Percentiles rank a stretch among this genome's conserved stretches.
These are phyloP conservation scores for Mortierella antarctica DNA, from an alignment of 192 early-diverging fungal genomes.

Conservation along the genomic window DNA sequence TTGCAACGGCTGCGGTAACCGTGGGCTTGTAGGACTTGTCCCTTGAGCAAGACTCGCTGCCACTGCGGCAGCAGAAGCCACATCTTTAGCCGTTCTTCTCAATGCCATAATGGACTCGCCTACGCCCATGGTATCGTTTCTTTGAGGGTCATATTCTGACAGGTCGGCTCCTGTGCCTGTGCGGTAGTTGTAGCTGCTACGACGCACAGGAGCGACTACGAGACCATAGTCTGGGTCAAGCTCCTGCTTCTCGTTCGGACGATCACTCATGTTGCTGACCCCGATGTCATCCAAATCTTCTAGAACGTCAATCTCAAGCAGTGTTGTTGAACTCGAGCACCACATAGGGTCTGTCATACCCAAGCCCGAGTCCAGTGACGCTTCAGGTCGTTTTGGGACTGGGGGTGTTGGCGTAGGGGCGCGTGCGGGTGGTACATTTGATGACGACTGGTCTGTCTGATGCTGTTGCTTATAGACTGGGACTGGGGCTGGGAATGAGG, in stretches of 20 bases:
- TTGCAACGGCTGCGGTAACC: background rate
- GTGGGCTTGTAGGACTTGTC: background rate
- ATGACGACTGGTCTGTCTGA: background rate
- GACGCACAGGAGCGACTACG: no score
- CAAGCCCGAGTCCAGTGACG: background rate
- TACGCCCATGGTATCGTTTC: no score
- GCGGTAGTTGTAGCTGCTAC: no score
- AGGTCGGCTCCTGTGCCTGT: no score
- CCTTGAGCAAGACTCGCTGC: background rate
- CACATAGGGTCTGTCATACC: background rate
- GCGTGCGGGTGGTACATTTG: slow-evolving; percentile 2
- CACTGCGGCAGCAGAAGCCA: background rate
- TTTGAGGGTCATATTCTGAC: no score
- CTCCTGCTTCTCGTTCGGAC: background rate
- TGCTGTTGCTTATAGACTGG: background rate
- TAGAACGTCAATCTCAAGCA: slow-evolving; percentile 11
- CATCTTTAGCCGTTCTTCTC: no score
- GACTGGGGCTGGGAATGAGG: background rate
- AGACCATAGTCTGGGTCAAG: background rate
- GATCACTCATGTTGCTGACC: background rate
- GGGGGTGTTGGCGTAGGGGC: background rate
- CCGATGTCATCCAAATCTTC: background rate
- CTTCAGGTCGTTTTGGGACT: slow-evolving; percentile 7
- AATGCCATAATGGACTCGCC: no score
- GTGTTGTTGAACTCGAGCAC: background rate